Conservation (phyloP, 2,329 filamentous ascomycete genomes). For the Aureobasidium sp. region DNA sequence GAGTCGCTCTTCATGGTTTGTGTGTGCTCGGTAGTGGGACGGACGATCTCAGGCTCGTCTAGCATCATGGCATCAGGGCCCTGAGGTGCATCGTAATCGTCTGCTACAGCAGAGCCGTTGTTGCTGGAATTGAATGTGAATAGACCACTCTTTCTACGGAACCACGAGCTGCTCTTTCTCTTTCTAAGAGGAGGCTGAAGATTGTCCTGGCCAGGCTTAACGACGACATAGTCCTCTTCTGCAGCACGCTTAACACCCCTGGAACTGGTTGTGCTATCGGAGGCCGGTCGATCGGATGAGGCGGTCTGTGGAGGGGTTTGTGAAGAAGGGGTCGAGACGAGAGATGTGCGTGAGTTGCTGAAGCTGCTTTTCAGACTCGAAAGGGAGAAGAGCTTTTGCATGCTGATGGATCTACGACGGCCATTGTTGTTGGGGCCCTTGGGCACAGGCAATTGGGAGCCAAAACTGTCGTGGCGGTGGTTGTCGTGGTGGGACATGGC, state of each 20-base stretch:
- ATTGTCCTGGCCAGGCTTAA: constrained; percentile 15
- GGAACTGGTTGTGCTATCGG: constrained; percentile 11
- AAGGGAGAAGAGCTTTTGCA: constrained; percentile 28
- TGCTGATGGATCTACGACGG: constrained; percentile 19
- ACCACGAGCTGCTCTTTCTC: constrained; percentile 28
- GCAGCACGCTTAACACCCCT: constrained; percentile 14
- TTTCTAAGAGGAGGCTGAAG: constrained; percentile 19
- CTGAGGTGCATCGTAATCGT: neutral
- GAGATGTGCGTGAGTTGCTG: constrained; percentile 29
- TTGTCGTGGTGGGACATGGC: constrained; percentile 2
- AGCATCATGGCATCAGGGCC: constrained; percentile 3
- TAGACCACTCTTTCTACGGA: constrained; percentile 30
- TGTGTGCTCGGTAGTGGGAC: neutral
- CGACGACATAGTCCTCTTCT: constrained; percentile 11
- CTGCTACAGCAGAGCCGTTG: neutral
- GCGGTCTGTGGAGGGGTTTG: constrained; percentile 14
- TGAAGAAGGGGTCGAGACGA: constrained; percentile 21
- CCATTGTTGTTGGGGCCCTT: constrained; percentile 13
- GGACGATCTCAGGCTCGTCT: neutral
- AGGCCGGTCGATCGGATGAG: constrained; percentile 6
- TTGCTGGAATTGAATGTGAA: constrained; percentile 19
- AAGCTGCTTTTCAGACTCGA: constrained; percentile 29
- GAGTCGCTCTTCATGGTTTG: neutral
- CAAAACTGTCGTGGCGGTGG: constrained; percentile 21
- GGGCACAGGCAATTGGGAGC: constrained; percentile 16